A percentile compares a stretch with the other conserved stretches of the same genome.
phyloP scores from a whole-genome alignment of 331 rosid genomes.

The Telfairia occidentalis region DNA sequence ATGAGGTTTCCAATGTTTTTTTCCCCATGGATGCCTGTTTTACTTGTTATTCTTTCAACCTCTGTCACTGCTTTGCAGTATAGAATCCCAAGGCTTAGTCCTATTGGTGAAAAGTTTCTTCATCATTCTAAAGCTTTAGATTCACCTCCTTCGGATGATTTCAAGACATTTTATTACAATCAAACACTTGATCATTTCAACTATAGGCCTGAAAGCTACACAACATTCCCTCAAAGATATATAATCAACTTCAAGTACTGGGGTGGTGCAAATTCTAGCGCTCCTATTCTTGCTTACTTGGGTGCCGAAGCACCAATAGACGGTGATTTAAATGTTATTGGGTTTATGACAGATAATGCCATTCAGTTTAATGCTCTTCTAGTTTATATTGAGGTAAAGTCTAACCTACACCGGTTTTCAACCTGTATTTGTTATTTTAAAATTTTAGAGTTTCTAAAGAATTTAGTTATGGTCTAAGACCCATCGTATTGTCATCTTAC shows the following conservation, averaged over 20 bases:
- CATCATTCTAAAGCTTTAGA: constrained; percentile 3
- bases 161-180: constrained; percentile 34
- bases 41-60: constrained; percentile 13
- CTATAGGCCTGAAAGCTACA: constrained; percentile 46
- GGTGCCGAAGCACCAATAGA: constrained; percentile 59
- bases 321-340: not conserved
- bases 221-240: constrained; percentile 47
- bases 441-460: not conserved
- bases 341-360: constrained; percentile 55
- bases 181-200: constrained; percentile 68
- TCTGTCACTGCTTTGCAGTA: constrained; percentile 1
- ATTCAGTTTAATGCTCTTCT: constrained; percentile 46
- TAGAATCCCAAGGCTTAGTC: constrained; percentile 35
- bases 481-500: not conserved
- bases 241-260: constrained; percentile 43
- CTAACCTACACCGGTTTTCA: not conserved
- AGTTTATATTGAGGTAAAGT: constrained; percentile 50
- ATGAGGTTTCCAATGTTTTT: constrained; percentile 17
- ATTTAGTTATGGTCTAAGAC: not conserved
- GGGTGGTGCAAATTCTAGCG: constrained; percentile 47
- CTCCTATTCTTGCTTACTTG: constrained; percentile 55
- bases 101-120: constrained; percentile 15
- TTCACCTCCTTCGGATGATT: constrained; percentile 4
- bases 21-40: constrained; percentile 15
- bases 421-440: not conserved